Evolutionary conservation across 441 rosid species (phyloP).

Genomic region (Adansonia rubrostipa): DNA sequence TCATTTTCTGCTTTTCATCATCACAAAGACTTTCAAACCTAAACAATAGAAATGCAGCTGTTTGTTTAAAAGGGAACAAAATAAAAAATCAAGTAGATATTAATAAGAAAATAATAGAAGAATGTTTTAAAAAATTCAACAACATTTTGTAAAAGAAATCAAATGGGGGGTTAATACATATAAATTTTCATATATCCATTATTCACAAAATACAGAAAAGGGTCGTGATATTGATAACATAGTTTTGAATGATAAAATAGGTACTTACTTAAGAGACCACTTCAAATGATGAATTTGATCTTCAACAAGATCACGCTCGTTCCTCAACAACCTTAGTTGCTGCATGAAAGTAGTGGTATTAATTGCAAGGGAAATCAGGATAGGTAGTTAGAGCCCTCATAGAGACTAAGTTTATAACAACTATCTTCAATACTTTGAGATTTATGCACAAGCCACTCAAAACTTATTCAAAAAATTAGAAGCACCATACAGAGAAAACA

Average conservation of each 20-base stretch:
- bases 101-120: background rate
- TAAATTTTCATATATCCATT: background rate
- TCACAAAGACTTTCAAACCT: conserved; percentile 59
- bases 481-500: background rate
- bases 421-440: background rate
- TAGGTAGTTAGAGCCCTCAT: conserved; percentile 9
- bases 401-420: background rate
- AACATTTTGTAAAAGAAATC: background rate
- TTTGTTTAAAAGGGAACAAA: background rate
- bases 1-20: conserved; percentile 52
- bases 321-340: conserved; percentile 81
- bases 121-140: background rate
- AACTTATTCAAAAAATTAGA: background rate
- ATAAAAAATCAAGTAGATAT: background rate
- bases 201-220: background rate
- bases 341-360: conserved; percentile 37
- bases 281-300: conserved; percentile 80
- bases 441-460: background rate
- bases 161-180: background rate
- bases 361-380: conserved; percentile 7
- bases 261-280: conserved; percentile 81
- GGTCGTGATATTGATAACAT: background rate
- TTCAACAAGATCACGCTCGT: conserved; percentile 84
- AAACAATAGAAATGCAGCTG: conserved; percentile 16
- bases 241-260: conserved; percentile 17